Base-by-base conservation (phyloP, 2,329 filamentous ascomycete genomes). In the Aspergillus texensis region DNA sequence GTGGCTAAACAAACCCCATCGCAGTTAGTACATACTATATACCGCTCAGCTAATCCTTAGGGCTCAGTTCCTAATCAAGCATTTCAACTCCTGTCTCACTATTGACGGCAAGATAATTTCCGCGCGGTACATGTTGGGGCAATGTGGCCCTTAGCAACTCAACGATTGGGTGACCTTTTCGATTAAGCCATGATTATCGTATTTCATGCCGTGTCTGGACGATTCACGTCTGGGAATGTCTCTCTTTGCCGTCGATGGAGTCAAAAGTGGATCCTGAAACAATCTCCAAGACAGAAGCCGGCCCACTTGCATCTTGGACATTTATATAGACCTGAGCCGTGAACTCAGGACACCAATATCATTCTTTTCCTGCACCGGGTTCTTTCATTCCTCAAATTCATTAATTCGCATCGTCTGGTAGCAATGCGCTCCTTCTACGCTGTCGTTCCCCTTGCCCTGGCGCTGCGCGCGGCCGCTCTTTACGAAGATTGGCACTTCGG, bases 401-500 rank as follows among this genome's bases (percentile, higher is more conserved):
- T 16, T 48, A 4, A 14, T 28, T 53, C 16, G 26, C 50, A 53
- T 32, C 14, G 52, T 36, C 30, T 21, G 30, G 30, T 54, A n/a
- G 36, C 30, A 34, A 58, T 58, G 57, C 57, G 43, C 21, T 39
- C 57, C 6, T 8, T 36, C 10, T 36, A 34, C 30, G 56, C 30
- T 8, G 21, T 62, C 26, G n/a, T 59, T 12, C 61, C 56, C 19
- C n/a, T 58, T 46, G 4, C 56, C 12, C 12, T 62, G 61, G 61
- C 61, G 34, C 62, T 58, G 53, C 46, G 45, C 62, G 46, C 54
- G 30, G 28, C 61, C 32, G 57, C 62, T 26, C 32, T 53, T 19
- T 58, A 58, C 54, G 53, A 61, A 30, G 62, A 64, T 48, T 64
- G 62, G 62, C 46, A 57, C 39, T 64, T 64, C 39, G 62, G 62